Conservation (phyloP, 352 stramenopile species). For the Aphanomyces euteiches region DNA sequence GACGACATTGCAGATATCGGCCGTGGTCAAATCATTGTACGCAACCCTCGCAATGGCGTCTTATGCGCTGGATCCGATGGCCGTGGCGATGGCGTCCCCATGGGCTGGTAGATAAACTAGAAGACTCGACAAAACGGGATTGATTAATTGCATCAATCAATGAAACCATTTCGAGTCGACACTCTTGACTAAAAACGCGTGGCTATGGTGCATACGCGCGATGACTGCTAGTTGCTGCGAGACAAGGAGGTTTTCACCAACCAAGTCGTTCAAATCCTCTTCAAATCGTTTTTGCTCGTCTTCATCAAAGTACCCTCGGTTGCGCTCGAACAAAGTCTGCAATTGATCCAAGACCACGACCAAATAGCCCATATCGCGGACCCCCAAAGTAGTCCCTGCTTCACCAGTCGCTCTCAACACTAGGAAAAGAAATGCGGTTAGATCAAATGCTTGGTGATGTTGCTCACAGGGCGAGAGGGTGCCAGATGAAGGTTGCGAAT, state of each 20-base stretch:
- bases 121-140: too few relatives aligned
- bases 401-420: slow-evolving; percentile 8
- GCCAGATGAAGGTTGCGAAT: background rate
- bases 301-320: slow-evolving; percentile 64
- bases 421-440: background rate
- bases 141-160: background rate
- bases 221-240: slow-evolving; percentile 81
- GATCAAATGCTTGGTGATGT: too few relatives aligned
- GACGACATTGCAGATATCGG: slow-evolving; percentile 60
- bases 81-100: slow-evolving; percentile 92
- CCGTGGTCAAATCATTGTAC: slow-evolving; percentile 81
- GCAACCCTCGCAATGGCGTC: slow-evolving; percentile 77
- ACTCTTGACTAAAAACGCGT: slow-evolving; percentile 53
- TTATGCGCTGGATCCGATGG: slow-evolving; percentile 94
- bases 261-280: slow-evolving; percentile 76
- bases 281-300: slow-evolving; percentile 80
- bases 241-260: slow-evolving; percentile 68
- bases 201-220: slow-evolving; percentile 83
- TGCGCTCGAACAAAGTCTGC: slow-evolving; percentile 68
- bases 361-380: slow-evolving; percentile 66
- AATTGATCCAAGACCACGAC: slow-evolving; percentile 72
- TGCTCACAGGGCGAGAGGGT: background rate
- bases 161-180: slow-evolving; percentile 25
- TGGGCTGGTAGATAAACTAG: slow-evolving; percentile 49
- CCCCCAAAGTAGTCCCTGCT: slow-evolving; percentile 46